Base-by-base conservation (phyloP, 768 basidiomycete genomes). In the Gloeopeniophorella convolvens region DNA sequence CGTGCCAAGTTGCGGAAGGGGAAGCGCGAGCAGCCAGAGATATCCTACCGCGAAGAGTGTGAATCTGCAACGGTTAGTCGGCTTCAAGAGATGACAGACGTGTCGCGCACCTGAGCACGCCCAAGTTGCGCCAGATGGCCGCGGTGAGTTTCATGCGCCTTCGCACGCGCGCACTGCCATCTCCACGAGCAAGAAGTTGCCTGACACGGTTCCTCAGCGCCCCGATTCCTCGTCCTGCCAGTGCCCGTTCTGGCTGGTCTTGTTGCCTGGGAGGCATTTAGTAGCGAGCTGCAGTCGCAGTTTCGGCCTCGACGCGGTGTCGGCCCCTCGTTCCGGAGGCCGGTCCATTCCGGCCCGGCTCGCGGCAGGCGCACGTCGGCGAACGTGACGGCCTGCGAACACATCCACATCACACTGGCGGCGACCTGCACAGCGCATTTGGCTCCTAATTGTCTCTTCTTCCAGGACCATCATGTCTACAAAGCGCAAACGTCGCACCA, bases 1-100 rank as follows among this genome's bases (percentile, higher is more conserved):
- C 55, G 80, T 75, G 15, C 80, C 82, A 4, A 94, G 72, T 1
- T 68, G 68, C 5, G 80, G 71, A 11, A 75, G 73, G 3, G 94
- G 94, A 45, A 96, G 72, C 5, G 78, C 68, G n/a, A 84, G 56
- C 67, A 96, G 77, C 91, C 93, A 98, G n/a, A 78, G 42, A 64
- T 89, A 82, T 11, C 92, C 92, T 4, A 70, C 68, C 21, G 72
- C 45, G 45, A 90, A 75, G 21, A 96, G 67, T 4, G 69, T 36
- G 3, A 75, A 55, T 64, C 89, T 89, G 50, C 7, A 20, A 28
- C 21, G 51, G 45, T 39, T 28, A 50, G 41, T 50, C 37, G 11
- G 46, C n/a, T 30, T 23, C n/a, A 42, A 28, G 30, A 31, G 23
- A 28, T 27, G 28, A 42, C 23, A 24, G 56, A 32, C 10, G 20